A percentile compares a stretch with the other conserved stretches of the same genome.
These are phyloP conservation scores for Candida chilensis DNA, from an alignment of 805 yeast species.

Conservation along the genomic window DNA sequence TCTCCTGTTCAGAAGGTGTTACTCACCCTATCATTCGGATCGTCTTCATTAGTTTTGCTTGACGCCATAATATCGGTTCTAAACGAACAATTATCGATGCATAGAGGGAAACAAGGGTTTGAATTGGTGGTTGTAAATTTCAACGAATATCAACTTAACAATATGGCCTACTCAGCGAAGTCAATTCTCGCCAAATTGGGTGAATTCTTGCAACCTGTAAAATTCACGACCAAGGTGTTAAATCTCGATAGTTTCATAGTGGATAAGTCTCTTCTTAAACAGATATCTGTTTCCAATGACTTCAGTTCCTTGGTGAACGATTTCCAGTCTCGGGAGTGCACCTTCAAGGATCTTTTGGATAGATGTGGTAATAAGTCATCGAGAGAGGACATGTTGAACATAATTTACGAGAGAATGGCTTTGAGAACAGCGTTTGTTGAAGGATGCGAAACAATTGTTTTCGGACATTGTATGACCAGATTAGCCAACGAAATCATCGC, in stretches of 20 bases:
- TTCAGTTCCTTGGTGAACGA: conserved; percentile 7
- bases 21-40: conserved; percentile 59
- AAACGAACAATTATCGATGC: conserved; percentile 50
- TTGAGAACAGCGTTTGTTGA: conserved; percentile 32
- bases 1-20: conserved; percentile 34
- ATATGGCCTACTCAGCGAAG: no score
- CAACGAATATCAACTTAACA: conserved; percentile 19
- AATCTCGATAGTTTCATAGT: conserved; percentile 29
- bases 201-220: conserved; percentile 10
- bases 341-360: conserved; percentile 21
- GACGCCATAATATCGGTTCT: conserved; percentile 58
- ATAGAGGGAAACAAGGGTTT: conserved; percentile 65
- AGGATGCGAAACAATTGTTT: conserved; percentile 47
- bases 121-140: conserved; percentile 42
- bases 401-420: conserved; percentile 39
- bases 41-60: conserved; percentile 56
- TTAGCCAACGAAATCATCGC: conserved; percentile 76
- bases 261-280: conserved; percentile 15
- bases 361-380: conserved; percentile 48
- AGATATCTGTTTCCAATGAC: conserved; percentile 20
- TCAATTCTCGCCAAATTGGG: no score
- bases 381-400: conserved; percentile 47
- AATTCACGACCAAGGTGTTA: conserved; percentile 27
- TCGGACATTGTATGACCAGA: conserved; percentile 76
- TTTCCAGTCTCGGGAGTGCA: conserved; percentile 3